Percentiles rank a stretch among this genome's conserved stretches.
Evolutionary conservation across 345 rosid species (phyloP).

Genomic region (Geranium brycei): DNA sequence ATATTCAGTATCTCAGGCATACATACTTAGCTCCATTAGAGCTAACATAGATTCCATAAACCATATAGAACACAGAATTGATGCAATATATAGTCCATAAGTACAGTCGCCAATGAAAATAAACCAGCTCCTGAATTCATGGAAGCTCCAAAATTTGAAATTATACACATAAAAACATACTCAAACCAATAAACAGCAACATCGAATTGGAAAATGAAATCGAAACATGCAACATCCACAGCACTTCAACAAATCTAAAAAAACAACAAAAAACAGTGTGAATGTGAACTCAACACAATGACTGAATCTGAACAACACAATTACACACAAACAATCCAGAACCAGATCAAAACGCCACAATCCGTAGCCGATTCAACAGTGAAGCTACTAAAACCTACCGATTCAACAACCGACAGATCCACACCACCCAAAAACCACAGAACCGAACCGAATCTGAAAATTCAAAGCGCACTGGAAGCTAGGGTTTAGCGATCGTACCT

Average conservation of each 20-base stretch:
- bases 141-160: neutral
- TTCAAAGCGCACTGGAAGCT: neutral
- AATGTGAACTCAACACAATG: neutral
- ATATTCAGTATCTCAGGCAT: too few relatives aligned
- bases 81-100: neutral
- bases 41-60: too few relatives aligned
- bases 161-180: neutral
- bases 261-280: neutral
- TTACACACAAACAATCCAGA: neutral
- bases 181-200: neutral
- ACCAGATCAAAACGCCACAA: neutral
- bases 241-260: neutral
- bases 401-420: neutral
- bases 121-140: neutral
- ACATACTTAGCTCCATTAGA: too few relatives aligned
- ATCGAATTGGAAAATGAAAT: too few relatives aligned
- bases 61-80: too few relatives aligned
- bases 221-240: neutral
- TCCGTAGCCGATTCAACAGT: neutral
- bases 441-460: neutral
- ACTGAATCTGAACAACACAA: neutral
- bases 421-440: neutral
- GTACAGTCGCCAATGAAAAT: neutral
- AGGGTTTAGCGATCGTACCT: neutral
- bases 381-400: neutral